A percentile compares a stretch with the other conserved stretches of the same genome.
Evolutionary conservation across 2,329 filamentous ascomycete genomes (phyloP).

Genomic region (Atkinsonella texensis): DNA sequence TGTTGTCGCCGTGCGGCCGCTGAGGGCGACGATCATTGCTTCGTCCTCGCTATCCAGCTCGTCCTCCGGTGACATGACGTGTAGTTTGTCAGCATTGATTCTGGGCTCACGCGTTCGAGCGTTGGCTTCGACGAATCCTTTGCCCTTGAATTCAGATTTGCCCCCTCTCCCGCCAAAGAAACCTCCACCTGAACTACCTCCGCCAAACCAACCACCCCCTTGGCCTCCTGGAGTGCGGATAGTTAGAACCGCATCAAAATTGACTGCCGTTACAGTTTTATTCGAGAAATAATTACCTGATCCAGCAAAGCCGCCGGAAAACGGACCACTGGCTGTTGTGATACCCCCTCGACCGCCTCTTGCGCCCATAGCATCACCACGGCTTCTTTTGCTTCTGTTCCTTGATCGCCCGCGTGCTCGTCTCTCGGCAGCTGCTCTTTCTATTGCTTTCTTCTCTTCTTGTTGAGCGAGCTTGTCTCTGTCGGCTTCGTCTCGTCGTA

Average conservation of each 20-base stretch:
- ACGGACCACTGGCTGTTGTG: constrained; percentile 27
- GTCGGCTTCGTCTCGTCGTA: constrained; percentile 38
- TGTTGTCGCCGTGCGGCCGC: constrained; percentile 18
- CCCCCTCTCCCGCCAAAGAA: constrained; percentile 16
- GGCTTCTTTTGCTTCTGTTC: constrained; percentile 30
- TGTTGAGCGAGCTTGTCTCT: constrained; percentile 33
- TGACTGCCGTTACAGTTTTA: background rate
- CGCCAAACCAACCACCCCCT: constrained; percentile 19
- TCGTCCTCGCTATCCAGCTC: constrained; percentile 34
- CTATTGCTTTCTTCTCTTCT: constrained; percentile 30
- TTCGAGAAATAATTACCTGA: constrained; percentile 6
- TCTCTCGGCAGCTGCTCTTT: constrained; percentile 28
- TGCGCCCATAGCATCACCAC: constrained; percentile 31
- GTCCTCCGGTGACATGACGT: constrained; percentile 29
- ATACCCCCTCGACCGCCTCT: constrained; percentile 25
- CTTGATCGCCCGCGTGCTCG: constrained; percentile 25
- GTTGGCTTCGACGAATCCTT: constrained; percentile 26
- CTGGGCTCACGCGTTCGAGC: constrained; percentile 28
- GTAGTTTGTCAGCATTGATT: constrained; percentile 46
- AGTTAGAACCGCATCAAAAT: background rate
- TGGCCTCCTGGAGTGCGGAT: constrained; percentile 11
- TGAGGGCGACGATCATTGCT: constrained; percentile 25
- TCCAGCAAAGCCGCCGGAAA: constrained; percentile 21
- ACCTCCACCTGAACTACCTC: constrained; percentile 17
- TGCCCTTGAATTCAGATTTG: constrained; percentile 23